A percentile compares a stretch with the other conserved stretches of the same genome.
Conservation (phyloP, 1,139 yeast genomes). For the Scheffersomyces lignicola region DNA sequence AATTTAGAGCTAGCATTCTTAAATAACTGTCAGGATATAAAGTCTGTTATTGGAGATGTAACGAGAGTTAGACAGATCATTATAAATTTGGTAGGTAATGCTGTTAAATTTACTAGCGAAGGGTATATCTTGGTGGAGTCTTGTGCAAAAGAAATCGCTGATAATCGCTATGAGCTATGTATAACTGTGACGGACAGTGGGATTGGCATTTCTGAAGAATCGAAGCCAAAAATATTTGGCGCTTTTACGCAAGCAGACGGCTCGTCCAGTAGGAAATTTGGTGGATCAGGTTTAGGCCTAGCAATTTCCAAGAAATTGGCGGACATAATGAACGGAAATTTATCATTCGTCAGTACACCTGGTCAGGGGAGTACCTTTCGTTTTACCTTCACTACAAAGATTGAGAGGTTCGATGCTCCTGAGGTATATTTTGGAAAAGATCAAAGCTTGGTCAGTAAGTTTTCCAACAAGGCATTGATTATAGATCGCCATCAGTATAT, state of each 20-base stretch:
- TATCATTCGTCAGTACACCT: constrained; percentile 51
- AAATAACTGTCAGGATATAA: constrained; percentile 44
- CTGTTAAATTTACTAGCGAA: constrained; percentile 52
- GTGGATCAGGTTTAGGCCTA: constrained; percentile 62
- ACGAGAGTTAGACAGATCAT: constrained; percentile 55
- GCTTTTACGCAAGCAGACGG: constrained; percentile 66
- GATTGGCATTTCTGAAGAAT: constrained; percentile 57
- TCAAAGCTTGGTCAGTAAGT: constrained; percentile 9
- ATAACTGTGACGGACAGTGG: constrained; percentile 56
- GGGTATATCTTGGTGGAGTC: constrained; percentile 50
- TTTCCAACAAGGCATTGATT: constrained; percentile 28
- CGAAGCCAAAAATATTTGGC: constrained; percentile 51
- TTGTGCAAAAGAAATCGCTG: constrained; percentile 26
- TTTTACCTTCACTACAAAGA: constrained; percentile 36
- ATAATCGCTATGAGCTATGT: constrained; percentile 41
- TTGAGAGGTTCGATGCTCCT: constrained; percentile 18
- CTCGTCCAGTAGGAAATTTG: constrained; percentile 54
- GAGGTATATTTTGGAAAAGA: constrained; percentile 19
- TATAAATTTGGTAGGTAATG: constrained; percentile 57
- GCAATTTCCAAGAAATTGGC: constrained; percentile 60
- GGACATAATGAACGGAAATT: constrained; percentile 58
- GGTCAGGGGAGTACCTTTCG: constrained; percentile 54
- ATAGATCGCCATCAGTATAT: constrained; percentile 34
- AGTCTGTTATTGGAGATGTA: constrained; percentile 49
- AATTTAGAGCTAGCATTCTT: constrained; percentile 49